Evolutionary conservation across 2,329 filamentous ascomycete genomes (phyloP), one percentile per base, ranked within the genome.

Genomic region (Trichoderma guizhouense): DNA sequence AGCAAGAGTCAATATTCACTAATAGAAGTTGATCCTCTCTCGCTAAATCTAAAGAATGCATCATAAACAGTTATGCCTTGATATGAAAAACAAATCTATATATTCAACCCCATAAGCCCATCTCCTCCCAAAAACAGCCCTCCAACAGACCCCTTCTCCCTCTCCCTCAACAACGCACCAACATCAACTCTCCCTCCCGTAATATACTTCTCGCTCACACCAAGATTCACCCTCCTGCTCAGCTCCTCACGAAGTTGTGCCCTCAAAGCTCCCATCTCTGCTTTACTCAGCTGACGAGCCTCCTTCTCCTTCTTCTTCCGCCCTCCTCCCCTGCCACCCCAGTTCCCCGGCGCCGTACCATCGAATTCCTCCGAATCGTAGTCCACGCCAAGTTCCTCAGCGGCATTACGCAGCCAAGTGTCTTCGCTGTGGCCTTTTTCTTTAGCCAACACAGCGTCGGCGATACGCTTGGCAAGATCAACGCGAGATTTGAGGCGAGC

Each of bases 361-460:
- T 92, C 92, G 73, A 97, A 91, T 60, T 97, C 94, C 43, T 97
- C 94, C 73, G 90, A 92, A 79, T 98, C 94, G 79, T 97, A 97
- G 67, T 98, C 95, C 0, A 98, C 93, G 1, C 96, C 96, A 0
- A 99, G 86, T 74, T 98, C 95, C 72, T 98, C 94, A 0, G 96
- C 96, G 0, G 94, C 95, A 62, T 89, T 89, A 57, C 90, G 89
- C 76, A 98, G 85, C 90, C 95, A 96, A 71, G 93, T 90, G 75
- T 97, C 93, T 76, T 97, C 93, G 77, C 92, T 92, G 70, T 89
- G 89, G 11, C 91, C 90, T 82, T 95, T 97, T 79, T 97, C 93
- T 82, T 97, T 97, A 8, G 95, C 95, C 9, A 96, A 88, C 1
- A 86, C 86, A 1, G 92, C 88, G 77, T 98, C 95, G 0, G 94